These are phyloP conservation scores for Zygoascus tannicola DNA, from an alignment of 805 yeast species.

Conservation along the genomic window DNA sequence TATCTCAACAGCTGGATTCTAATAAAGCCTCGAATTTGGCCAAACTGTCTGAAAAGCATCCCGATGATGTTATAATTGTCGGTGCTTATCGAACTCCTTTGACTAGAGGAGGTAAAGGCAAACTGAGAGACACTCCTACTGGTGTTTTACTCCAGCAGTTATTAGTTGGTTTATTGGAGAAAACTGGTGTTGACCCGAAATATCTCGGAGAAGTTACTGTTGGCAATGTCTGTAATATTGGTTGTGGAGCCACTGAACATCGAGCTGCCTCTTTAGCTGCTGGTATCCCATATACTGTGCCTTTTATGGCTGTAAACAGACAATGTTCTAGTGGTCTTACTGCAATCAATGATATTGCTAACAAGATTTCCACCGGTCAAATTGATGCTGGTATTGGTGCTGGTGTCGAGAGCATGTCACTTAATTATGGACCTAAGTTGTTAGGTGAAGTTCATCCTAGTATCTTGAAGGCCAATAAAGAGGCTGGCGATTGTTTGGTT, in stretches of 20 bases:
- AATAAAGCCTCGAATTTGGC: conserved; percentile 27
- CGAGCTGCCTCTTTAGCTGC: conserved; percentile 88
- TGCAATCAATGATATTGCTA: conserved; percentile 84
- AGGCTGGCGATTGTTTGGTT: conserved; percentile 65
- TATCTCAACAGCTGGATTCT: conserved; percentile 25
- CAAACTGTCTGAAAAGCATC: conserved; percentile 44
- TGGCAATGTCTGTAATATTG: conserved; percentile 86
- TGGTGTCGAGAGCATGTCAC: conserved; percentile 94
- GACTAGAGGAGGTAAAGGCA: conserved; percentile 80
- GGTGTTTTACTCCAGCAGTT: conserved; percentile 68
- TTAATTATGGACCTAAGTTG: conserved; percentile 74
- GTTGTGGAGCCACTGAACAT: conserved; percentile 93
- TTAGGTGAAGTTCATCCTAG: conserved; percentile 51
- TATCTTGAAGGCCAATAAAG: conserved; percentile 33
- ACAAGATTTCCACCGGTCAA: conserved; percentile 79
- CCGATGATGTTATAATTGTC: conserved; percentile 86
- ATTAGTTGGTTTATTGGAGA: conserved; percentile 50
- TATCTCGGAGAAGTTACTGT: conserved; percentile 76
- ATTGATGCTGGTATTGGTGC: conserved; percentile 84
- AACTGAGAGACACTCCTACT: conserved; percentile 70
- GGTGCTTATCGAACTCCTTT: conserved; percentile 87
- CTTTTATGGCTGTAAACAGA: conserved; percentile 79
- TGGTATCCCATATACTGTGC: conserved; percentile 73
- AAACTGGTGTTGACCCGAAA: conserved; percentile 41
- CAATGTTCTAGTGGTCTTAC: conserved; percentile 93